A percentile compares a stretch with the other conserved stretches of the same genome.
phyloP scores from a whole-genome alignment of 768 basidiomycete genomes.

The Chalciporus sphaerocephalus region DNA sequence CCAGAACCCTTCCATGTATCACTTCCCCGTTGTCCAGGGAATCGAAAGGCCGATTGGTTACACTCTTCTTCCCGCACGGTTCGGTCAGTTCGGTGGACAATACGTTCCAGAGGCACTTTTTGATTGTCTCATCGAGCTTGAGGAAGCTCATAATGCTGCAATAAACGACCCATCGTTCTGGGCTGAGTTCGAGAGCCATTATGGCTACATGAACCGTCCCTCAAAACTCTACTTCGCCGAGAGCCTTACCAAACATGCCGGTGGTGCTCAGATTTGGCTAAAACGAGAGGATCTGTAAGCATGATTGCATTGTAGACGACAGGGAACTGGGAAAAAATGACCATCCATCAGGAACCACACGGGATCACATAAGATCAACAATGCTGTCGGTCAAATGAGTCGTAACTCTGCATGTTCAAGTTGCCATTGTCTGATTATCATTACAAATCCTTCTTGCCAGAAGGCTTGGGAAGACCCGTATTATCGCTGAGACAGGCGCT shows the following conservation, averaged over 20 bases:
- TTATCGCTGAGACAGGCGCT: conserved; percentile 98
- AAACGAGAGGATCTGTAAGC: conserved; percentile 90
- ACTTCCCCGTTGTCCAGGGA: too few species aligned
- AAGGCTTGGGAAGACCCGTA: conserved; percentile 90
- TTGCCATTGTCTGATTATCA: background rate
- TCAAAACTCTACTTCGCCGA: conserved; percentile 89
- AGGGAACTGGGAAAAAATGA: conserved; percentile 5
- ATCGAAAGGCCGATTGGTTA: background rate
- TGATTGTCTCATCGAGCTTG: conserved; percentile 88
- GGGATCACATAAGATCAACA: conserved; percentile 99
- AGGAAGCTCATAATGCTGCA: conserved; percentile 85
- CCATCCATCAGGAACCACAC: conserved; percentile 80
- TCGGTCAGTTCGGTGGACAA: conserved; percentile 95
- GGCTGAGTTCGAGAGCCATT: conserved; percentile 85
- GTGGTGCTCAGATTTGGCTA: conserved; percentile 95
- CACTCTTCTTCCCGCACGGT: conserved; percentile 68
- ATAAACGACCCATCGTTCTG: conserved; percentile 85
- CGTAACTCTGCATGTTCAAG: background rate
- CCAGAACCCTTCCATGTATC: conserved; percentile 14
- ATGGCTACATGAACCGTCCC: conserved; percentile 92
- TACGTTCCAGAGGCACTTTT: conserved; percentile 95
- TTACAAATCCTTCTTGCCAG: conserved; percentile 85
- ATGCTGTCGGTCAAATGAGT: conserved; percentile 88
- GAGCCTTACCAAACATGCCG: conserved; percentile 81
- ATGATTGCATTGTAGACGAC: background rate